Conservation (phyloP, 139 green algal species). For the Picochlorum sp. region DNA sequence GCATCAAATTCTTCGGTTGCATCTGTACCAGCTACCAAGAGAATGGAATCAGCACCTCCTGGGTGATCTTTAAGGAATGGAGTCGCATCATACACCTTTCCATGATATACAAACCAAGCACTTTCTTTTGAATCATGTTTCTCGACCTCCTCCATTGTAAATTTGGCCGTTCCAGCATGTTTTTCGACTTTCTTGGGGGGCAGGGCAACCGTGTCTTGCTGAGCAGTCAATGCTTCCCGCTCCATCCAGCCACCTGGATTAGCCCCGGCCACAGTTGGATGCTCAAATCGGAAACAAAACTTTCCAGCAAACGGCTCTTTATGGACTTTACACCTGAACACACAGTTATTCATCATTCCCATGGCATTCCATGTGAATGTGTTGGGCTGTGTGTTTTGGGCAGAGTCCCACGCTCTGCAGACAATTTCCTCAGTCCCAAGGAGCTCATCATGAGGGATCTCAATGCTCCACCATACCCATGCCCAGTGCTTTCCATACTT, state of each 20-base stretch:
- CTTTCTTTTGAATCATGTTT: slow-evolving; percentile 50
- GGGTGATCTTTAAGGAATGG: slow-evolving; percentile 88
- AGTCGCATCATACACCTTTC: slow-evolving; percentile 92
- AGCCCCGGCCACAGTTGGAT: slow-evolving; percentile 53
- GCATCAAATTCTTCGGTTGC: slow-evolving; percentile 83
- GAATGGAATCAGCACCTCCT: slow-evolving; percentile 77
- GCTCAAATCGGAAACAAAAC: slow-evolving; percentile 59
- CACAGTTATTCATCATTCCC: slow-evolving; percentile 99
- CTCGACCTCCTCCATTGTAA: slow-evolving; percentile 47
- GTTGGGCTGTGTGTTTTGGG: slow-evolving; percentile 79
- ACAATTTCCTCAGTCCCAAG: slow-evolving; percentile 53
- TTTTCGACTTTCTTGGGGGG: neutral
- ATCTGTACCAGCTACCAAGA: slow-evolving; percentile 64
- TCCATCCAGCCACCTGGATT: slow-evolving; percentile 56
- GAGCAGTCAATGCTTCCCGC: neutral
- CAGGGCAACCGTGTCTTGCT: no score
- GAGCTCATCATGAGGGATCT: slow-evolving; percentile 42
- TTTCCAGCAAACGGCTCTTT: neutral
- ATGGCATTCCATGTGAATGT: slow-evolving; percentile 92
- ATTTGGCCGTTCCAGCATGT: neutral
- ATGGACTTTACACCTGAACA: slow-evolving; percentile 46
- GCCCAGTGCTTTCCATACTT: slow-evolving; percentile 76
- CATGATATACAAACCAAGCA: slow-evolving; percentile 88
- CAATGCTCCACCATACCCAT: slow-evolving; percentile 39
- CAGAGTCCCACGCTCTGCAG: slow-evolving; percentile 70